Base-by-base conservation (phyloP, 1,139 yeast species). In the Protomyces inouyei region DNA sequence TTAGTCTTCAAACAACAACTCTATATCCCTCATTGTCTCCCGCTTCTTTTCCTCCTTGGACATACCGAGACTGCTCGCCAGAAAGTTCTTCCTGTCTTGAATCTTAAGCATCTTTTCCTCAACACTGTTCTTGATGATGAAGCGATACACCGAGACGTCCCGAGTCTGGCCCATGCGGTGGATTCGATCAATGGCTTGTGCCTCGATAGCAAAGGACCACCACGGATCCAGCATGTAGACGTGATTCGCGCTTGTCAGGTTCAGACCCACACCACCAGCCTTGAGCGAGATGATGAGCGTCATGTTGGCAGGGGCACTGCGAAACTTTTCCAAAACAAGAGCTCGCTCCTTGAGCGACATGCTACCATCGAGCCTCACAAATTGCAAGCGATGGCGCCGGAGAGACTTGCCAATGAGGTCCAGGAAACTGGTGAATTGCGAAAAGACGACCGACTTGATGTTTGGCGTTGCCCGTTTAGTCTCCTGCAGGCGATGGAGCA, bases 201-300 rank as follows among this genome's bases (percentile, higher is more conserved):
- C 90, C 72, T 93, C 98, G 52, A 89, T 85, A 65, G 96, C 90
- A 54, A 90, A 96, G 32, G 95, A 88, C 98, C 98, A 93, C 95
- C 97, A 93, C 0, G 98, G 98, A 72, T 93, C 98, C 92, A 93
- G 88, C 83, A 93, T 81, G 71, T 86, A 91, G 8, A 96, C 98
- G 54, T 84, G 81, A 0, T 89, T 86, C 0, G 98, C 97, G 56
- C 86, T 84, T 0, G 96, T 92, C 67, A 93, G 77, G 72, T 93
- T 93, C 68, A 93, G 79, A 0, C 98, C 98, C 8, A 92, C 97
- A 3, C 98, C 98, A 18, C 98, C 98, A 0, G 98, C 96, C 74
- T 90, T 92, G 67, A 92, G 77, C 0, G 96, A 88, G 43, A 93
- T 75, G 23, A 92, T 76, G 21, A 93, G 74, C 0, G 92, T 81